phyloP scores from a whole-genome alignment of 23 red algal genomes.

The Gracilaria caudata region DNA sequence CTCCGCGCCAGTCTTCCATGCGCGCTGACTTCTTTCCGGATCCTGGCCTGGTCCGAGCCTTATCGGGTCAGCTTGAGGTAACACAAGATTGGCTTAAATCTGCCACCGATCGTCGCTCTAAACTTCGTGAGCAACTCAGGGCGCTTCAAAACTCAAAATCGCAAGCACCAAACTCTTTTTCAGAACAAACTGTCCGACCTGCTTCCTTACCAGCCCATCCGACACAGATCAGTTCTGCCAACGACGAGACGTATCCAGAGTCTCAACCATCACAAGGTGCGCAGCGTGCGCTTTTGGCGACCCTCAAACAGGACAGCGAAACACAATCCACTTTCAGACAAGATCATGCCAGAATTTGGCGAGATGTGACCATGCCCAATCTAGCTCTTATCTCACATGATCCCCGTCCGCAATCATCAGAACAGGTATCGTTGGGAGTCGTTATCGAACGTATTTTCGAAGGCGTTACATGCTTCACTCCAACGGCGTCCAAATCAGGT shows the following conservation, averaged over 20 bases:
- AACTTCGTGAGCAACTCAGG: conserved; percentile 12
- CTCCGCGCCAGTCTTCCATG: conserved; percentile 1
- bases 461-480: conserved; percentile 62
- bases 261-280: not conserved
- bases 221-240: not conserved
- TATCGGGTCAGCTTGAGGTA: conserved; percentile 53
- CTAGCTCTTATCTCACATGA: conserved; percentile 35
- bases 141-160: not conserved
- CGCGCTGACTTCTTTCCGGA: conserved; percentile 40
- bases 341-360: conserved; percentile 66
- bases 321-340: conserved; percentile 40
- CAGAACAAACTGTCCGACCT: not conserved
- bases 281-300: not conserved
- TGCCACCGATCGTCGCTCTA: conserved; percentile 12
- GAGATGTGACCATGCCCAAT: conserved; percentile 71
- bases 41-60: conserved; percentile 39
- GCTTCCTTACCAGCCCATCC: not conserved
- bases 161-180: not conserved
- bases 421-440: conserved; percentile 42
- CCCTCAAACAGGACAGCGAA: conserved; percentile 21
- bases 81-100: conserved; percentile 25
- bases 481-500: conserved; percentile 5
- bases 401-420: not conserved
- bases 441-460: conserved; percentile 67
- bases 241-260: not conserved